Evolutionary conservation across 441 rosid genomes (phyloP).

Genomic region (Eruca vesicaria): DNA sequence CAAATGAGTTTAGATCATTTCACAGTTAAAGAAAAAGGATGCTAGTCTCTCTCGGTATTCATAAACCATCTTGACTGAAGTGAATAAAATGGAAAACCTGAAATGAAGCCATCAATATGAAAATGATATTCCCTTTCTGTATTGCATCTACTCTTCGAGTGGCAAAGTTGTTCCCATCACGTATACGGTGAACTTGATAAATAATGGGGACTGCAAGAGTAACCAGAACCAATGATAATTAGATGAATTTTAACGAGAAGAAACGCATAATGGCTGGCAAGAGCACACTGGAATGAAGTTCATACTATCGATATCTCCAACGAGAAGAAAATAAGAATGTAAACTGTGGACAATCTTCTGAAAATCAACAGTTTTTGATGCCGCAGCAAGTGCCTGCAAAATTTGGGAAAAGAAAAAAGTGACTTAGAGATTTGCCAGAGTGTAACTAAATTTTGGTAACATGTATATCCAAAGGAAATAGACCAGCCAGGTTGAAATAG

Average conservation of each 20-base stretch:
- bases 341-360: conserved; percentile 87
- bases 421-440: not conserved
- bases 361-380: conserved; percentile 94
- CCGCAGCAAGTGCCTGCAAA: conserved; percentile 96
- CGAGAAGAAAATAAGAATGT: conserved; percentile 86
- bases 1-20: not conserved
- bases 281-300: not conserved
- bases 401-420: conserved; percentile 1
- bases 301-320: conserved; percentile 87
- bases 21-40: not conserved
- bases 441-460: too few species aligned
- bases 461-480: not conserved
- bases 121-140: conserved; percentile 75
- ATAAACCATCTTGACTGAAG: not conserved
- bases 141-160: conserved; percentile 90
- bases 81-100: conserved; percentile 48
- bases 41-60: conserved; percentile 1
- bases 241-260: conserved; percentile 4
- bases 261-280: conserved; percentile 4
- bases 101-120: conserved; percentile 85
- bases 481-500: not conserved
- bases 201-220: conserved; percentile 73
- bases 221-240: not conserved
- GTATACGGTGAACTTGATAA: conserved; percentile 76
- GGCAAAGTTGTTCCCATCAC: conserved; percentile 93